Percentiles rank a stretch among this genome's conserved stretches.
Conservation (phyloP, 2,329 filamentous ascomycete species). For the Fonsecaea monophora region DNA sequence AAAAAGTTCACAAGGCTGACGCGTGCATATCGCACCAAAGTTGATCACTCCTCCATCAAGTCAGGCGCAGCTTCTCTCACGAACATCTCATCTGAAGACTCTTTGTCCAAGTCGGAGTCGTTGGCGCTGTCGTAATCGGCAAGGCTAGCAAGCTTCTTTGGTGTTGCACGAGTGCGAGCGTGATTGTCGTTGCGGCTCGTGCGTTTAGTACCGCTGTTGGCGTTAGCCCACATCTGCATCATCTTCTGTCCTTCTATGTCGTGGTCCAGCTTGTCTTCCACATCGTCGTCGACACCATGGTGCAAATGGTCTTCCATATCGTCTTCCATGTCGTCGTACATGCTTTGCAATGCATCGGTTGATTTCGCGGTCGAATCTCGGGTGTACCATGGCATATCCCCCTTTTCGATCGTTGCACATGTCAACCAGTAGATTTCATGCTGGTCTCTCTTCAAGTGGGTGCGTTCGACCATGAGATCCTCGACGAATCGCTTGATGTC, state of each 20-base stretch:
- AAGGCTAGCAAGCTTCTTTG: constrained; percentile 19
- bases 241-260: background rate
- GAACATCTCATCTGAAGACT: constrained; percentile 19
- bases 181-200: background rate
- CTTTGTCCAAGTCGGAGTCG: background rate
- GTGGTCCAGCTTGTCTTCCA: constrained; percentile 11
- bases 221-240: constrained; percentile 1
- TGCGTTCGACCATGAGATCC: constrained; percentile 48
- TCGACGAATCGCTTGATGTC: constrained; percentile 46
- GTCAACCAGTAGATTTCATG: constrained; percentile 53
- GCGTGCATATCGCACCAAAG: background rate
- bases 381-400: constrained; percentile 51
- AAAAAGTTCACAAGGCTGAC: background rate
- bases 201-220: background rate
- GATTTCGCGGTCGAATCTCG: constrained; percentile 5
- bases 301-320: background rate
- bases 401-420: constrained; percentile 50
- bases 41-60: constrained; percentile 11
- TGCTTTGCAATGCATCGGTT: constrained; percentile 10
- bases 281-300: background rate
- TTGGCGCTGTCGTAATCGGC: constrained; percentile 13
- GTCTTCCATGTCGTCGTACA: constrained; percentile 21
- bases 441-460: constrained; percentile 48
- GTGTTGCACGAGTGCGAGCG: background rate
- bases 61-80: constrained; percentile 18